Conservation (phyloP, 176 grass and related monocot species). For the Cocos nucifera region DNA sequence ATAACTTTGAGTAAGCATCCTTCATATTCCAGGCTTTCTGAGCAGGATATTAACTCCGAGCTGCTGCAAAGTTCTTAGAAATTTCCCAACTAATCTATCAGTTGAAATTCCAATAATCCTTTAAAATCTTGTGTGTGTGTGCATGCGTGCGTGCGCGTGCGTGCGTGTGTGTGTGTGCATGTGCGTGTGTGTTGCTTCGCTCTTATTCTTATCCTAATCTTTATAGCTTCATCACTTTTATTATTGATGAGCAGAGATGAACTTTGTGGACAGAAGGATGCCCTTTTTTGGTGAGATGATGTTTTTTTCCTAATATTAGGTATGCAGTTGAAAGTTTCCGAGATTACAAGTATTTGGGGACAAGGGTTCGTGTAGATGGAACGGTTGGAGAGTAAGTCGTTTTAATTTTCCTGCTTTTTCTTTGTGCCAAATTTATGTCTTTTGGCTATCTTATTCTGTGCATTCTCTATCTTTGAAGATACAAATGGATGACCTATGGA, state of each 20-base stretch:
- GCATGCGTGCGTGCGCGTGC: no score
- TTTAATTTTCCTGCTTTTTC: slow-evolving; percentile 4
- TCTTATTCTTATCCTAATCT: background rate
- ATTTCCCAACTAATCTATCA: no score
- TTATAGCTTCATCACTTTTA: slow-evolving; percentile 1
- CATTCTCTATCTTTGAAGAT: slow-evolving; percentile 29
- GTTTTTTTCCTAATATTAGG: slow-evolving; percentile 26
- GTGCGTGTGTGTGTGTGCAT: no score
- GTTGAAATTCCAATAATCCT: no score
- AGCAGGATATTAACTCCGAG: no score
- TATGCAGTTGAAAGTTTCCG: slow-evolving; percentile 71
- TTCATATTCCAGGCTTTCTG: background rate
- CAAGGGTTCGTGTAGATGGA: slow-evolving; percentile 66
- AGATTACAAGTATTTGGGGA: slow-evolving; percentile 85
- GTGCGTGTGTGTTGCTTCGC: no score
- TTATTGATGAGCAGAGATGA: background rate
- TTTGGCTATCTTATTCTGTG: slow-evolving; percentile 8
- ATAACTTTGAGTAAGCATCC: slow-evolving; percentile 76
- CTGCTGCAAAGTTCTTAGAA: no score
- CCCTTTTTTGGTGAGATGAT: slow-evolving; percentile 9
- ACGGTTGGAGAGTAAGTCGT: slow-evolving; percentile 85
- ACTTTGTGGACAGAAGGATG: background rate
- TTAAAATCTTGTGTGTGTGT: no score
- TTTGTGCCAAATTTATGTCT: slow-evolving; percentile 8
- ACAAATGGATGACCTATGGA: slow-evolving; percentile 98